phyloP scores from a whole-genome alignment of 805 yeast genomes.

The Yarrowia osloensis region DNA sequence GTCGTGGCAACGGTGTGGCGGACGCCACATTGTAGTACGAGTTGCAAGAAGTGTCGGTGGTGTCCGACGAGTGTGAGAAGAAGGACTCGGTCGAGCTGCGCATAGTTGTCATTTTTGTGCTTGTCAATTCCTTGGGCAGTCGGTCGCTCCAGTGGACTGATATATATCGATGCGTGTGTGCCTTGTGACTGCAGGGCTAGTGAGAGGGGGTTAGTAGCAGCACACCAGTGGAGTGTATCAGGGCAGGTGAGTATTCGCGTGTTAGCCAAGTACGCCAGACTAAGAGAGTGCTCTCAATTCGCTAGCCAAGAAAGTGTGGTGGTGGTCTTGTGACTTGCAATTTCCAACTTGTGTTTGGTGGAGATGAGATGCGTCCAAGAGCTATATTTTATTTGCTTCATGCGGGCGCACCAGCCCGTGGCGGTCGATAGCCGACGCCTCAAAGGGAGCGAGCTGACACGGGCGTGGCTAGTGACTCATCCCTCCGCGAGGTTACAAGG shows the following conservation, averaged over 20 bases:
- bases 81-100: slow-evolving; percentile 20
- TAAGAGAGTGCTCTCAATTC: slow-evolving; percentile 9
- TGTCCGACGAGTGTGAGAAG: slow-evolving; percentile 25
- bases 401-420: not conserved
- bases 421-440: slow-evolving; percentile 8
- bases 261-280: not conserved
- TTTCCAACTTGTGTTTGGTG: not conserved
- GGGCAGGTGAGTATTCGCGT: not conserved
- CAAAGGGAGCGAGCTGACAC: not conserved
- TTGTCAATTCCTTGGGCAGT: too few relatives aligned
- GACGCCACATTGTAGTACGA: slow-evolving; percentile 26
- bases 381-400: slow-evolving; percentile 7
- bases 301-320: not conserved
- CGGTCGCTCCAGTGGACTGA: too few relatives aligned
- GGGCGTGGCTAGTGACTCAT: slow-evolving; percentile 29
- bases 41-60: slow-evolving; percentile 28
- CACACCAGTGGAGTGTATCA: not conserved
- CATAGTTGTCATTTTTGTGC: not conserved
- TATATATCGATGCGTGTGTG: not conserved
- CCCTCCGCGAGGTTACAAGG: not conserved
- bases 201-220: not conserved
- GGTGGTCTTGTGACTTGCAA: slow-evolving; percentile 19
- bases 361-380: not conserved
- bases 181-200: not conserved
- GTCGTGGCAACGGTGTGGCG: slow-evolving; percentile 15